Evolutionary conservation across 2,329 filamentous ascomycete genomes (phyloP), one percentile per base, ranked within the genome.

Genomic region (Penicillium freii): DNA sequence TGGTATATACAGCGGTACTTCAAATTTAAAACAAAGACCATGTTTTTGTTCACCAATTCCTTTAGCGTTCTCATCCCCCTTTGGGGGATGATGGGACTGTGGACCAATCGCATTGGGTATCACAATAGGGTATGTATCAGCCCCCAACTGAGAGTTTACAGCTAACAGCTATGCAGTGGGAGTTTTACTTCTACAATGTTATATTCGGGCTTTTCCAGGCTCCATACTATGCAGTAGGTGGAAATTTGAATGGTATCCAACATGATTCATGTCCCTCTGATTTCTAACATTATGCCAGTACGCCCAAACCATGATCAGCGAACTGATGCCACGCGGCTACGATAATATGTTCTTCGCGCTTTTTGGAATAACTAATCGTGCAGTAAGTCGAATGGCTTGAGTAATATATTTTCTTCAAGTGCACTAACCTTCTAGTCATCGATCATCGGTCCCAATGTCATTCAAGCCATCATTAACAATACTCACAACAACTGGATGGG

Each of bases 291-390:
- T 47, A 39, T 19, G 8, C 31, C 54, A 74, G 63, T 78, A 77
- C 56, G 68, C 75, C 13, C 75, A 78, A 68, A 77, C 75, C 2
- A 77, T 78, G 75, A 76, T 78, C 56, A 76, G 73, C 45, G 75
- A 78, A 40, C 67, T 78, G 15, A 77, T 75, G 61, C 76, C 75
- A 2, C 66, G 68, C 15, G 75, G 75, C 15, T 78, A 76, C 46
- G 75, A 78, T 55, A 77, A 77, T 21, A 77, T 78, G 74, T 77
- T 78, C 58, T 78, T 77, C 36, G 74, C 74, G 2, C 62, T 78
- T 3, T 77, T 78, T 55, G 75, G 75, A 5, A 77, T 78, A 43
- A 78, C 76, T 1, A 77, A 77, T 56, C 73, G 75, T 15, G 74
- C 74, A 33, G 75, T 77, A 65, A 64, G 74, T 68, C 3, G 8